Percentiles rank a stretch among this genome's conserved stretches.
Conservation (phyloP, 2,329 filamentous ascomycete genomes). For the Gaeumannomyces tritici region DNA sequence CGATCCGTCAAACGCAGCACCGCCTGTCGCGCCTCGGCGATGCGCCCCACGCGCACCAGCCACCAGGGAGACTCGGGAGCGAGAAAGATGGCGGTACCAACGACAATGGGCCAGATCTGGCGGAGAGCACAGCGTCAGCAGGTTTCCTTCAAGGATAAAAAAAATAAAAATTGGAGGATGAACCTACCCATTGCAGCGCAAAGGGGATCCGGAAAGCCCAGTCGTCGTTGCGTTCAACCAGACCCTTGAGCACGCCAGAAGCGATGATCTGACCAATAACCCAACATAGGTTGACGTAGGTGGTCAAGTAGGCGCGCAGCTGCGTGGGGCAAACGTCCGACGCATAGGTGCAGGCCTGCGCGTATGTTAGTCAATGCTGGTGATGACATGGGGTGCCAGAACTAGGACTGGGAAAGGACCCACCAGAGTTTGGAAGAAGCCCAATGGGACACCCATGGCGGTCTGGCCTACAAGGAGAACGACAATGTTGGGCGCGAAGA, state of each 20-base stretch:
- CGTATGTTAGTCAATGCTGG: background rate
- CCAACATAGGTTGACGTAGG: conserved; percentile 49
- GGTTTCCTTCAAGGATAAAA: no score
- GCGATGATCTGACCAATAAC: conserved; percentile 44
- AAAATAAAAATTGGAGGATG: no score
- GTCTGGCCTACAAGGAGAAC: conserved; percentile 39
- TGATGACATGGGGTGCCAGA: background rate
- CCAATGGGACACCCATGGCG: conserved; percentile 16
- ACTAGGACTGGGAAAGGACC: background rate
- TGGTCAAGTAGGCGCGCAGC: conserved; percentile 42
- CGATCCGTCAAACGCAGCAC: conserved; percentile 20
- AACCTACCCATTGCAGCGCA: conserved; percentile 31
- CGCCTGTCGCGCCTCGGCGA: conserved; percentile 21
- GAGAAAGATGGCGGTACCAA: conserved; percentile 27
- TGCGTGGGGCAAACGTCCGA: conserved; percentile 38
- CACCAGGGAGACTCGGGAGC: conserved; percentile 40
- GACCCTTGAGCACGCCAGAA: conserved; percentile 26
- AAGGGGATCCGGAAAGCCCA: conserved; percentile 39
- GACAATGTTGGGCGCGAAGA: conserved; percentile 38
- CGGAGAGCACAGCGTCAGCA: background rate
- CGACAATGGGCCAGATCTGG: conserved; percentile 26
- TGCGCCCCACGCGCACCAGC: conserved; percentile 28
- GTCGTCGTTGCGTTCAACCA: conserved; percentile 21
- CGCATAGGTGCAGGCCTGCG: conserved; percentile 23
- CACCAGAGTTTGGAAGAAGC: conserved; percentile 5